These are phyloP conservation scores for Colletotrichum tropicicola DNA, from an alignment of 2,329 filamentous ascomycete genomes.

Conservation along the genomic window DNA sequence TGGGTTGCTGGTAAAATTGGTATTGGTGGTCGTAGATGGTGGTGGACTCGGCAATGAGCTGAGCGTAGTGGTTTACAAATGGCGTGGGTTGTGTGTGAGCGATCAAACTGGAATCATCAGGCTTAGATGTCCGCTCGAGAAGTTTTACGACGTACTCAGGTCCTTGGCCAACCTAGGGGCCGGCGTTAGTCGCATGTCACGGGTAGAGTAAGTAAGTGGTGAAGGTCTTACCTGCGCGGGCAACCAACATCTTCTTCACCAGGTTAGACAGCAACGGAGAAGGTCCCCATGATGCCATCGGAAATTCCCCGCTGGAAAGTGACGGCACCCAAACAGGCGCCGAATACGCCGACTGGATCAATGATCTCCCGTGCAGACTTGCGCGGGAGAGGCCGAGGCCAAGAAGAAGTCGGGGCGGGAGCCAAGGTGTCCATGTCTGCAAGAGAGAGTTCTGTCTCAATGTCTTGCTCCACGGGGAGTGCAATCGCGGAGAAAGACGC, in stretches of 20 bases:
- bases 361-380: not conserved
- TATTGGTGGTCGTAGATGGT: slow-evolving; percentile 14
- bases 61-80: slow-evolving; percentile 20
- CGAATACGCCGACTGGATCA: not conserved
- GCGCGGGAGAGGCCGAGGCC: not conserved
- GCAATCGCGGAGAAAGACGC: not conserved
- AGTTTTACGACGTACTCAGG: slow-evolving; percentile 34
- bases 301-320: not conserved
- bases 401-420: not conserved
- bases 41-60: slow-evolving; percentile 21
- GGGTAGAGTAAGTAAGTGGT: not conserved
- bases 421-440: not conserved
- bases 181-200: slow-evolving; percentile 3
- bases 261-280: slow-evolving; percentile 15
- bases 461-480: not conserved
- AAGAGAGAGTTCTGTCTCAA: not conserved
- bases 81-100: slow-evolving; percentile 28
- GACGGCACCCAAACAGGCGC: not conserved
- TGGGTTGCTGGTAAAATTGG: slow-evolving; percentile 1
- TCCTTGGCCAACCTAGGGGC: slow-evolving; percentile 30
- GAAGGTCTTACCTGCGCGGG: slow-evolving; percentile 18
- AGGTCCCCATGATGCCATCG: not conserved
- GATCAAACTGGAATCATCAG: slow-evolving; percentile 22
- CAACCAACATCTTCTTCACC: slow-evolving; percentile 1
- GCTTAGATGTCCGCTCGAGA: slow-evolving; percentile 32